These are phyloP conservation scores for Fraxinus excelsior DNA, from an alignment of 257 asterid species.

Conservation along the genomic window DNA sequence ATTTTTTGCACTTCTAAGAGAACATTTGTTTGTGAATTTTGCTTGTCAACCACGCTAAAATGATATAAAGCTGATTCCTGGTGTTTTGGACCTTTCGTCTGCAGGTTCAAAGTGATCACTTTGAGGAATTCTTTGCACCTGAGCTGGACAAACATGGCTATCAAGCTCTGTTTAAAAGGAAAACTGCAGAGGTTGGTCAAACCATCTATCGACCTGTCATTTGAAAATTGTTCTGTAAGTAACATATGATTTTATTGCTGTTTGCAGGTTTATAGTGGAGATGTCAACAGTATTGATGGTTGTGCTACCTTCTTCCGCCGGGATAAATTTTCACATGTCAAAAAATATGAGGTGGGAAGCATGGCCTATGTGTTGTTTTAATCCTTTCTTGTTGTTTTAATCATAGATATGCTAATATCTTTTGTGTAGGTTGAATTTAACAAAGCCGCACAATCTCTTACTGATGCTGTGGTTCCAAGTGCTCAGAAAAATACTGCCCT, in stretches of 20 bases:
- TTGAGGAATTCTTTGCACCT: constrained; percentile 88
- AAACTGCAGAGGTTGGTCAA: constrained; percentile 81
- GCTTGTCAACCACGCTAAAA: neutral
- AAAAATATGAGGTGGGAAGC: constrained; percentile 84
- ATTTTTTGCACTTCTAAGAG: neutral
- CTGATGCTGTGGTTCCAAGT: constrained; percentile 80
- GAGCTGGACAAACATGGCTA: constrained; percentile 99
- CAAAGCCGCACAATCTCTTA: constrained; percentile 95
- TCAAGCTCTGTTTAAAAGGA: constrained; percentile 77
- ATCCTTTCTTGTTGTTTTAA: constrained; percentile 17
- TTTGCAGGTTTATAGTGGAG: constrained; percentile 72
- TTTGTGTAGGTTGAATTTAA: constrained; percentile 85
- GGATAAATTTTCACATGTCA: constrained; percentile 90
- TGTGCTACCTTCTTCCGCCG: constrained; percentile 99
- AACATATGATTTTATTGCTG: constrained; percentile 5
- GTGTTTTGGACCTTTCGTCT: constrained; percentile 13
- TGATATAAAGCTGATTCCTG: neutral
- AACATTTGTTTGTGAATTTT: neutral
- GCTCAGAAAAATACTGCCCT: constrained; percentile 78
- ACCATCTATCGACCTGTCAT: constrained; percentile 10
- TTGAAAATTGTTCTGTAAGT: constrained; percentile 22
- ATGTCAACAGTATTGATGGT: constrained; percentile 64
- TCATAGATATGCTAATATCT: constrained; percentile 13
- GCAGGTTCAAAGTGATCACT: constrained; percentile 94
- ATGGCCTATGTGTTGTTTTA: constrained; percentile 1